Evolutionary conservation across 495 filamentous ascomycete genomes (phyloP), one percentile per base, ranked within the genome.

Genomic region (Trichoderma reesei): DNA sequence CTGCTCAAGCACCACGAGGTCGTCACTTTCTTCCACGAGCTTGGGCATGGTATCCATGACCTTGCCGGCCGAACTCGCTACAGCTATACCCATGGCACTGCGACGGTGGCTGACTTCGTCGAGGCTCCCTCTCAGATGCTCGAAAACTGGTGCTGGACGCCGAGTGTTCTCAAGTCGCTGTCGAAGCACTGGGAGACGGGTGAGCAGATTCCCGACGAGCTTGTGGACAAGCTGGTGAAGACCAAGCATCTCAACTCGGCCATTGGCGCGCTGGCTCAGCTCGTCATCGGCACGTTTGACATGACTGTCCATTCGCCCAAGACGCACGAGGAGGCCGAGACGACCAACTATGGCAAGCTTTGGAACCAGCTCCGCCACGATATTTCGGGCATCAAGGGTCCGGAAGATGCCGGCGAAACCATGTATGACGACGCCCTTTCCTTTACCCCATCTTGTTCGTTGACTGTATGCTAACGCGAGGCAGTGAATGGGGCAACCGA

Each of bases 71-170:
- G 79, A 46, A 82, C 78, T 38, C 78, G 70, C 46, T 87, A 81
- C 65, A 74, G 82, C 36, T 76, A 84, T 39, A 85, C 84, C 73
- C 85, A 86, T 65, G 85, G 85, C 16, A 87, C 85, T 14, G 78
- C 78, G 31, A 82, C 82, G 8, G 85, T 85, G 42, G 72, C 82
- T 48, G 85, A 87, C 69, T 87, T 87, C 65, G 85, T 86, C 34
- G 85, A 87, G 70, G 85, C 85, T 10, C 85, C 85, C 6, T 83
- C 79, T 65, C 85, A 87, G 69, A 87, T 87, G 85, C 78, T 87
- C 3, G 85, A 87, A 73, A 85, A 87, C 71, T 87, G 84, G 84
- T 86, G 84, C 72, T 87, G 85, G 85, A 84, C 82, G 0, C 76
- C 81, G 51, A 76, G 75, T 48, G 78, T 82, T 68, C 75, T 87